Conservation (phyloP, 1,284 basidiomycete species). For the Apiotrichum laibachii region DNA sequence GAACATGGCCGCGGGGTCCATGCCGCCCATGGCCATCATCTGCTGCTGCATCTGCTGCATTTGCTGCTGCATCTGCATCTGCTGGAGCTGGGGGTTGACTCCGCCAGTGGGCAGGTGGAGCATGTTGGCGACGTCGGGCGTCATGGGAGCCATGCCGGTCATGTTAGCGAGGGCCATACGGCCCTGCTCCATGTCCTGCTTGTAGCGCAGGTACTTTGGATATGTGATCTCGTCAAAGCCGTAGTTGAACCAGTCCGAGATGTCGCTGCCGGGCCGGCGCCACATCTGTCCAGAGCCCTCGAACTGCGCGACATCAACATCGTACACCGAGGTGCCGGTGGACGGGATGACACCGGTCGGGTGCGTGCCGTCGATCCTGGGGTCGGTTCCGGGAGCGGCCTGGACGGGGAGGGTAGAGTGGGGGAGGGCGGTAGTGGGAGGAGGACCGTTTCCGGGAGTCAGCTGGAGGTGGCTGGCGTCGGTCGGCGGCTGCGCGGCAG, state of each 20-base stretch:
- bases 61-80: slow-evolving; percentile 53
- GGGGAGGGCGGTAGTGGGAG: slow-evolving; percentile 27
- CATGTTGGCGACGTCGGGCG: slow-evolving; percentile 37
- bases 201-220: slow-evolving; percentile 84
- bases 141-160: slow-evolving; percentile 31
- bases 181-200: slow-evolving; percentile 71
- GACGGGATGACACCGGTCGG: slow-evolving; percentile 58
- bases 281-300: slow-evolving; percentile 75
- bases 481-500: slow-evolving; percentile 37
- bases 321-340: slow-evolving; percentile 74
- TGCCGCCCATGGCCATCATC: slow-evolving; percentile 43
- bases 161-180: slow-evolving; percentile 41
- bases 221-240: slow-evolving; percentile 97
- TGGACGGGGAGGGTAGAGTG: slow-evolving; percentile 43
- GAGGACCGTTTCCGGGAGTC: slow-evolving; percentile 21
- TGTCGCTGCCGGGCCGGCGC: slow-evolving; percentile 86
- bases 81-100: slow-evolving; percentile 21
- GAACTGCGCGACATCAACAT: slow-evolving; percentile 79
- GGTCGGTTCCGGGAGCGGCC: slow-evolving; percentile 15
- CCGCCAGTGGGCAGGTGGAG: slow-evolving; percentile 24
- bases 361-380: slow-evolving; percentile 62
- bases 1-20: slow-evolving; percentile 45
- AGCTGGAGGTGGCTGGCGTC: slow-evolving; percentile 19
- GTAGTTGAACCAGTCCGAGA: slow-evolving; percentile 99
- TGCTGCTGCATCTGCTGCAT: slow-evolving; percentile 40